Evolutionary conservation across 352 stramenopile genomes (phyloP).

Genomic region (Blastocystis sp.): DNA sequence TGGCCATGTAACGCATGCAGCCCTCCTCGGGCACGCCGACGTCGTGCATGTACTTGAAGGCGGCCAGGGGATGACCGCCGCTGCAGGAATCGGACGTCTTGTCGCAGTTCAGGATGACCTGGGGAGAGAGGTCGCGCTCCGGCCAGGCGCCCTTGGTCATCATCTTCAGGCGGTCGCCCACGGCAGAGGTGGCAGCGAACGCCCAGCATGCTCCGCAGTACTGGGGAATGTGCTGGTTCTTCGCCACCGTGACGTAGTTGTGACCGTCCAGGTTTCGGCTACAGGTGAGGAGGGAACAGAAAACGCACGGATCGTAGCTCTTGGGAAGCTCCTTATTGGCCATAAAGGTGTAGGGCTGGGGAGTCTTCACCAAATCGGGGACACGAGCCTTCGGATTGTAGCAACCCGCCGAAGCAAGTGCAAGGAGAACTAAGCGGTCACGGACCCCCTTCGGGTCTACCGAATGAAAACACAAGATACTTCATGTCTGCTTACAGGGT

Average conservation of each 20-base stretch:
- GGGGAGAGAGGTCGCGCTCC: constrained; percentile 80
- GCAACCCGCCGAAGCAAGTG: constrained; percentile 46
- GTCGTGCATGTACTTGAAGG: constrained; percentile 87
- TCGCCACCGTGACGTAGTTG: constrained; percentile 91
- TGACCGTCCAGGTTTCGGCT: constrained; percentile 84
- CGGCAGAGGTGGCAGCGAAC: constrained; percentile 75
- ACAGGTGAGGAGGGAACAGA: background rate
- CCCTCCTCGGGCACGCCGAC: constrained; percentile 89
- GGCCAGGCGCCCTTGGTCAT: constrained; percentile 71
- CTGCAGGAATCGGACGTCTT: constrained; percentile 82
- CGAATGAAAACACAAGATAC: constrained; percentile 6
- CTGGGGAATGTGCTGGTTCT: constrained; percentile 96
- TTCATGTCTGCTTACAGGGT: constrained; percentile 21
- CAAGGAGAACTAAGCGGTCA: constrained; percentile 8
- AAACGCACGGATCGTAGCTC: constrained; percentile 56
- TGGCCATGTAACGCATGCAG: constrained; percentile 87
- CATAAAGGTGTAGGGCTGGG: constrained; percentile 18
- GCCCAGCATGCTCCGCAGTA: constrained; percentile 85
- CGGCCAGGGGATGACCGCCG: constrained; percentile 85
- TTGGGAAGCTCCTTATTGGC: constrained; percentile 25
- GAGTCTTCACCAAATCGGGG: constrained; percentile 51
- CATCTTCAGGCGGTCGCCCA: constrained; percentile 73
- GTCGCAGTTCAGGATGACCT: constrained; percentile 83
- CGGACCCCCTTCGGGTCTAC: background rate
- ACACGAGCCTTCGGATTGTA: constrained; percentile 49